These are phyloP conservation scores for Aspergillus carlsbadensis DNA, from an alignment of 495 filamentous ascomycete genomes.

Conservation along the genomic window DNA sequence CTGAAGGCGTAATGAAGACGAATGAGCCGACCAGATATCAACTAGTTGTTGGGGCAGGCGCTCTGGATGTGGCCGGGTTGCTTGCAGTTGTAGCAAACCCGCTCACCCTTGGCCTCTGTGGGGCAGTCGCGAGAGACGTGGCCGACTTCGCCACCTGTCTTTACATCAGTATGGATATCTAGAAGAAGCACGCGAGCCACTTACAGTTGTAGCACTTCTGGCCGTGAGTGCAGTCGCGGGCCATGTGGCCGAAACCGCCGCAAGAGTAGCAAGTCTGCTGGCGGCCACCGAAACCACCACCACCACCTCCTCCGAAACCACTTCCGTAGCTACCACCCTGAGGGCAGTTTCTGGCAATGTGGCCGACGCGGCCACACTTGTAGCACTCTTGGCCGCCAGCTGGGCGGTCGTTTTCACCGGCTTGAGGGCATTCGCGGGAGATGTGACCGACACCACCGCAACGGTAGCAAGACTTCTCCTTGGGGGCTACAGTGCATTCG, in stretches of 20 bases:
- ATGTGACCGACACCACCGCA: slow-evolving; percentile 88
- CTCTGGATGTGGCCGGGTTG: slow-evolving; percentile 95
- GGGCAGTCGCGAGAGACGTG: slow-evolving; percentile 95
- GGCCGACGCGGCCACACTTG: slow-evolving; percentile 96
- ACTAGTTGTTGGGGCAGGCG: slow-evolving; percentile 79
- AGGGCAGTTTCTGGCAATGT: slow-evolving; percentile 95
- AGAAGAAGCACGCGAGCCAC: slow-evolving; percentile 16
- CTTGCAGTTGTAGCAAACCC: slow-evolving; percentile 99
- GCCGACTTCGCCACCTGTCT: slow-evolving; percentile 76
- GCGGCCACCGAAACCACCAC: slow-evolving; percentile 47
- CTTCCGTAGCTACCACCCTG: slow-evolving; percentile 56
- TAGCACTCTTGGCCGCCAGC: slow-evolving; percentile 80
- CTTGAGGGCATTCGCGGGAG: slow-evolving; percentile 82
- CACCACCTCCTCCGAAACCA: slow-evolving; percentile 36
- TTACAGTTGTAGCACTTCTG: slow-evolving; percentile 99
- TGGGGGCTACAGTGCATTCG: slow-evolving; percentile 84
- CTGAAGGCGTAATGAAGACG: slow-evolving; percentile 23
- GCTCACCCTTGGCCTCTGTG: slow-evolving; percentile 82
- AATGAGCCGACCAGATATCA: slow-evolving; percentile 20
- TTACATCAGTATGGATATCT: slow-evolving; percentile 7
- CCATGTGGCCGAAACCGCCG: slow-evolving; percentile 95
- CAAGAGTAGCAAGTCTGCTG: slow-evolving; percentile 94
- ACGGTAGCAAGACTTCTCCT: slow-evolving; percentile 96
- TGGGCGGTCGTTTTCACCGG: slow-evolving; percentile 48
- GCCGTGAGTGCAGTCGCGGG: slow-evolving; percentile 95